A percentile compares a stretch with the other conserved stretches of the same genome.
Conservation (phyloP, 1,284 basidiomycete genomes). For the Irpex sp. region DNA sequence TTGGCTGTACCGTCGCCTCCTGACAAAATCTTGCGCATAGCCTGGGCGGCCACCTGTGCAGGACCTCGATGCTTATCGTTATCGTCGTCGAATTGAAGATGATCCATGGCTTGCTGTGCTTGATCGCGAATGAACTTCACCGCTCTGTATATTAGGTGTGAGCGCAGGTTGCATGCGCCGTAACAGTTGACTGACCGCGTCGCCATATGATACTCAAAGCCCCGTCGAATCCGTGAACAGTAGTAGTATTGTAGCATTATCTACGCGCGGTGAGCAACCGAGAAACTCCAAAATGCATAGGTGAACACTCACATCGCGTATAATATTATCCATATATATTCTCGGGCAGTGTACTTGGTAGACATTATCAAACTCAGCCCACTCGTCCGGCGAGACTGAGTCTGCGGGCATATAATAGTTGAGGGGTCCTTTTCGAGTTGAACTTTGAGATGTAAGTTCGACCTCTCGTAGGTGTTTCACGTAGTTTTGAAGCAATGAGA, state of each 20-base stretch:
- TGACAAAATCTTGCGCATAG: constrained; percentile 57
- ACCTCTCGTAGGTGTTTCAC: constrained; percentile 49
- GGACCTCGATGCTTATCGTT: constrained; percentile 30
- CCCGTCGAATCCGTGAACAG: constrained; percentile 71
- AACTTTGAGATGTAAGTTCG: constrained; percentile 36
- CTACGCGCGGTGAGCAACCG: constrained; percentile 30
- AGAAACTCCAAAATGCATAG: background rate
- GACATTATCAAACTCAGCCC: constrained; percentile 86
- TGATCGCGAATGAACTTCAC: constrained; percentile 85
- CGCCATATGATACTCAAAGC: constrained; percentile 87
- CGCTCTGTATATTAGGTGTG: constrained; percentile 43
- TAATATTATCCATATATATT: constrained; percentile 76
- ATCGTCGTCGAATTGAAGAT: constrained; percentile 29
- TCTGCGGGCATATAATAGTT: constrained; percentile 67
- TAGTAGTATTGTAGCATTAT: constrained; percentile 91
- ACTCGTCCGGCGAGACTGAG: constrained; percentile 65
- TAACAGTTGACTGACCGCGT: constrained; percentile 53
- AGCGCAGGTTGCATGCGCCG: background rate
- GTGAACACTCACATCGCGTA: constrained; percentile 34
- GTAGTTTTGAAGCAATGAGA: constrained; percentile 59
- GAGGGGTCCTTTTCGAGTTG: constrained; percentile 29
- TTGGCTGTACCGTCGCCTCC: constrained; percentile 40
- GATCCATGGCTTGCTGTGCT: constrained; percentile 45
- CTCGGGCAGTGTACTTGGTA: constrained; percentile 90
- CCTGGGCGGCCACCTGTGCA: constrained; percentile 56